Evolutionary conservation across 1,139 yeast genomes (phyloP).

Genomic region (Debaryomyces psychrophilus): DNA sequence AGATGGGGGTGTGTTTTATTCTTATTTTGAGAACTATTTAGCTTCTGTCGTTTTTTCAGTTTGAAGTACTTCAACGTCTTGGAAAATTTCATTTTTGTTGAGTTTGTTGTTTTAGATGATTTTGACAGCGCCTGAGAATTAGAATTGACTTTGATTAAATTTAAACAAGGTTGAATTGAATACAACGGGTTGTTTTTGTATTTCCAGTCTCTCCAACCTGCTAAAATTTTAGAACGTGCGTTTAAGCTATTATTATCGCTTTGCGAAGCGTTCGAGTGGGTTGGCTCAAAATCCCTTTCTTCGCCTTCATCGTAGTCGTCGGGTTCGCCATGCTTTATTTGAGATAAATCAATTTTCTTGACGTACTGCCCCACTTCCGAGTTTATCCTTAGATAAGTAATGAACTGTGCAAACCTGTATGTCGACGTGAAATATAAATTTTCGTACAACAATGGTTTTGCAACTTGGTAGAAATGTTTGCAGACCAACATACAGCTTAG

Average conservation of each 20-base stretch:
- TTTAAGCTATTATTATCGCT: constrained; percentile 13
- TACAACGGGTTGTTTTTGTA: constrained; percentile 71
- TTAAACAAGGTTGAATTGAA: constrained; percentile 29
- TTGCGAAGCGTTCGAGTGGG: constrained; percentile 4
- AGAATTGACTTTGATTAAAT: constrained; percentile 30
- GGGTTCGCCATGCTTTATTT: constrained; percentile 51
- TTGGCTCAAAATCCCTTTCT: constrained; percentile 20
- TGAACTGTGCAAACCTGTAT: constrained; percentile 77
- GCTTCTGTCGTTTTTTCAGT: constrained; percentile 23
- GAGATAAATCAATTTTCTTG: constrained; percentile 58
- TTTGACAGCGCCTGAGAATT: constrained; percentile 28
- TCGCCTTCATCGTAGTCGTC: constrained; percentile 47
- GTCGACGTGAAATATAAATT: constrained; percentile 64
- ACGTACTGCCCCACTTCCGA: constrained; percentile 60
- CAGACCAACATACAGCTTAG: constrained; percentile 51
- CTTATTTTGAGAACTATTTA: constrained; percentile 5
- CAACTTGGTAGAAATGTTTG: constrained; percentile 51
- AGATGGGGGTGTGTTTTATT: background rate
- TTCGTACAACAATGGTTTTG: constrained; percentile 57
- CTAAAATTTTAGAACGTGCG: constrained; percentile 35
- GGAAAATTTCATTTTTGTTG: constrained; percentile 18
- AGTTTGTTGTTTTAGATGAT: constrained; percentile 22
- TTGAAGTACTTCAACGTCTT: constrained; percentile 31
- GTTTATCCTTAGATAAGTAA: constrained; percentile 60
- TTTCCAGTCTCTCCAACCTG: constrained; percentile 93